A percentile compares a stretch with the other conserved stretches of the same genome.
Evolutionary conservation across 1,284 basidiomycete genomes (phyloP).

Genomic region (Tilletiopsis washingtonensis): DNA sequence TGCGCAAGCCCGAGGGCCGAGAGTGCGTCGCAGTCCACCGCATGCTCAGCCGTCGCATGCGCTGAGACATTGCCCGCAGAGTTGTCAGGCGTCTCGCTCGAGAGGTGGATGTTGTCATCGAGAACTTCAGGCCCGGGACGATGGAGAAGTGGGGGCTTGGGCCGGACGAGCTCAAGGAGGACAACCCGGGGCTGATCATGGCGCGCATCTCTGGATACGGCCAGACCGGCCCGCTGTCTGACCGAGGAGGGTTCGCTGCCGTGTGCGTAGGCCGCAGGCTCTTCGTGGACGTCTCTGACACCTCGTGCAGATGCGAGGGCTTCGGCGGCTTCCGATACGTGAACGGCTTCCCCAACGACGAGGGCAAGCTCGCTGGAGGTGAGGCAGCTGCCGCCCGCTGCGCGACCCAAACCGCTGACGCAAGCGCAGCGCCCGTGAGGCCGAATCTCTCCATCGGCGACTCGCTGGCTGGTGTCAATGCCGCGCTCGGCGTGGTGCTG

Average conservation of each 20-base stretch:
- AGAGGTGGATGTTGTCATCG: slow-evolving; percentile 1
- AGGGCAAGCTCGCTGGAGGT: slow-evolving; percentile 1
- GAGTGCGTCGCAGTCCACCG: too few relatives aligned
- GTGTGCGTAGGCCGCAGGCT: too few relatives aligned
- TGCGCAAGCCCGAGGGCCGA: too few relatives aligned
- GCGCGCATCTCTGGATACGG: slow-evolving; percentile 4
- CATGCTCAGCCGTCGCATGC: too few relatives aligned
- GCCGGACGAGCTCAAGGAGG: not conserved
- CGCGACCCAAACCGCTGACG: too few relatives aligned
- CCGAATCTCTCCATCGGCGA: slow-evolving; percentile 3
- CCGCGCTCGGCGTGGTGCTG: slow-evolving; percentile 2
- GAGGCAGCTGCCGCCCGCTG: too few relatives aligned
- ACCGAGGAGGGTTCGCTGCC: slow-evolving; percentile 1
- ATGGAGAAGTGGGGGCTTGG: slow-evolving; percentile 2
- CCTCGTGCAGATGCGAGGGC: too few relatives aligned
- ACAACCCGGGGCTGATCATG: slow-evolving; percentile 1
- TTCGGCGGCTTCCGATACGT: slow-evolving; percentile 5
- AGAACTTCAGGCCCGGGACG: slow-evolving; percentile 5
- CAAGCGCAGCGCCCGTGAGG: slow-evolving; percentile 3
- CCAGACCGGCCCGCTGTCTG: slow-evolving; percentile 1
- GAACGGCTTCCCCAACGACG: not conserved
- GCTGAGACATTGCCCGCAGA: not conserved
- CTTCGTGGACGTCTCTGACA: too few relatives aligned
- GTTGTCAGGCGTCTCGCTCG: not conserved
- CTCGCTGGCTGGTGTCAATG: not conserved